Base-by-base conservation (phyloP, 2,329 filamentous ascomycete genomes). In the Capronia coronata region DNA sequence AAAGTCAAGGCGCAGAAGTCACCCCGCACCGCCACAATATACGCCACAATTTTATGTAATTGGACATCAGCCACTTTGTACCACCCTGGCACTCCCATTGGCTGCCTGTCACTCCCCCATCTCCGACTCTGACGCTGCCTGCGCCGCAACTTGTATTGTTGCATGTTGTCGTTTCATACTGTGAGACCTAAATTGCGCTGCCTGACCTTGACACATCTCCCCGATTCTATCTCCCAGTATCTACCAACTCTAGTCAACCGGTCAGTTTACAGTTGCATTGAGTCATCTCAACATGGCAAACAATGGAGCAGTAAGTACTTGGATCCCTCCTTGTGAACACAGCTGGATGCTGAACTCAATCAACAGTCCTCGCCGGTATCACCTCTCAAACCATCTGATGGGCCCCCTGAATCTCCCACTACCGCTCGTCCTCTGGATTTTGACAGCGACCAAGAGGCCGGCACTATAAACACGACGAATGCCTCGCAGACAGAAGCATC, bases 361-460 rank as follows among this genome's bases (percentile, higher is more conserved):
- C 43, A 45, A 41, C 45, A 52, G 54, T 38, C 51, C 3, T 58
- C 58, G 7, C 58, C 58, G 5, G 57, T 61, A 16, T 61, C 58
- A 38, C 58, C 58, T 32, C 43, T 61, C 32, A 55, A 59, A 53
- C 41, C 57, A 21, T 54, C 49, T n/a, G 58, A 61, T 41, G 51
- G 49, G 25, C 65, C 53, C 44, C 68, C 73, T 16, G 74, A 77
- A 60, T 77, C 74, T 14, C 74, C 75, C 11, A 79, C 76, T 5
- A 79, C 76, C 29, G 76, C 76, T 46, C 74, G 74, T 29, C 73
- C 75, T 46, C 66, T 79, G 46, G 76, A 79, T 57, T 79, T 79
- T 55, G 76, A 79, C 59, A 76, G 79, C 62, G 76, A 79, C 56
- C 69, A 71, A 48, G 71, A 76, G 56, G 70, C 72, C 3, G 61